These are phyloP conservation scores for Aquilaria agallochum DNA, from an alignment of 441 rosid genomes.

Conservation along the genomic window DNA sequence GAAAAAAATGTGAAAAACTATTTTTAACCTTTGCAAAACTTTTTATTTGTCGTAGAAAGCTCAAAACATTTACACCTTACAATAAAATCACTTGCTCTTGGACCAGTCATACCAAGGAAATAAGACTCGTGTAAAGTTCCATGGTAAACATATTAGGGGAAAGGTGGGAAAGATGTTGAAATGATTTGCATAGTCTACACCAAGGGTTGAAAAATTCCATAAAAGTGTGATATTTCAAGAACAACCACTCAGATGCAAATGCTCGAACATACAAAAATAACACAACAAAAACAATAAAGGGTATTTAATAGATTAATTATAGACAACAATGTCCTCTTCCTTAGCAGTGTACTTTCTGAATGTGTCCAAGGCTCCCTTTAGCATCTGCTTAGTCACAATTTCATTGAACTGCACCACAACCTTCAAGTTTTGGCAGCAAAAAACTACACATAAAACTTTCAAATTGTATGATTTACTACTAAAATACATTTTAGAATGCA, in stretches of 20 bases:
- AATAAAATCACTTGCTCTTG: too few relatives aligned
- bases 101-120: background rate
- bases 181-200: background rate
- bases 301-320: background rate
- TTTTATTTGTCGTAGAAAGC: too few relatives aligned
- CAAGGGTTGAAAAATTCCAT: background rate
- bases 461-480: background rate
- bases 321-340: constrained; percentile 79
- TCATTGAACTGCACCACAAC: constrained; percentile 95
- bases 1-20: too few relatives aligned
- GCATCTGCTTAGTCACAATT: constrained; percentile 68
- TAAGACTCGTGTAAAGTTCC: background rate
- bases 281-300: too few relatives aligned
- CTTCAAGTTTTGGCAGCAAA: constrained; percentile 23
- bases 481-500: background rate
- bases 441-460: background rate
- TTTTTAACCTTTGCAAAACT: too few relatives aligned
- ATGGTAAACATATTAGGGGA: background rate
- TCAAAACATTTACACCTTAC: too few relatives aligned
- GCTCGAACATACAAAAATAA: too few relatives aligned
- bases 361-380: constrained; percentile 90
- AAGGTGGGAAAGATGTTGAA: background rate
- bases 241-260: too few relatives aligned
- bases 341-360: constrained; percentile 72
- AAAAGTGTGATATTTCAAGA: too few relatives aligned